A percentile compares a stretch with the other conserved stretches of the same genome.
These are phyloP conservation scores for Camellia sinensis DNA, from an alignment of 148 eudicot genomes.

Conservation along the genomic window DNA sequence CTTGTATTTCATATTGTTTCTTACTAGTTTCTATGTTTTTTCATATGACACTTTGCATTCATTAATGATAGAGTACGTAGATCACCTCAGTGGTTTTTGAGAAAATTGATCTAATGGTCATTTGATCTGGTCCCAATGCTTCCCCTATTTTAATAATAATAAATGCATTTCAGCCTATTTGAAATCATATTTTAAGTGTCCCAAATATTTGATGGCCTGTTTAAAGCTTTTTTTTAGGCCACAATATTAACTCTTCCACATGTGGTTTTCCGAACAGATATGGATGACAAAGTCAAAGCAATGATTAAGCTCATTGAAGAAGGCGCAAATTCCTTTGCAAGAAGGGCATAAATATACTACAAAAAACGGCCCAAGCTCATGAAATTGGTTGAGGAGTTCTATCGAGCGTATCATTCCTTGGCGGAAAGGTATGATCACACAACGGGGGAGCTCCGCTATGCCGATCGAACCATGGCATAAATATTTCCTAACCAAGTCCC, in stretches of 20 bases:
- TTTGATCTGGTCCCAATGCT: background rate
- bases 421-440: conserved; percentile 95
- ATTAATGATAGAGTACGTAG: no score
- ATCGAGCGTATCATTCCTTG: conserved; percentile 91
- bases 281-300: conserved; percentile 86
- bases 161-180: background rate
- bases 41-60: no score
- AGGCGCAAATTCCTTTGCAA: conserved; percentile 98
- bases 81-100: no score
- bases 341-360: conserved; percentile 98
- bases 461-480: conserved; percentile 74
- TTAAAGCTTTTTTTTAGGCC: background rate
- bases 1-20: no score
- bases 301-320: conserved; percentile 98
- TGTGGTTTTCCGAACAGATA: conserved; percentile 47
- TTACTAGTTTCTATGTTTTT: no score
- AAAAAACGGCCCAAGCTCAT: conserved; percentile 95
- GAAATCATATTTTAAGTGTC: no score
- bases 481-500: conserved; percentile 85
- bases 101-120: no score
- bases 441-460: conserved; percentile 95
- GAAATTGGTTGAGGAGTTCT: conserved; percentile 97
- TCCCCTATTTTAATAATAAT: background rate
- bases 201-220: background rate
- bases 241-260: background rate